Base-by-base conservation (phyloP, 108 stramenopile genomes). In the Skeletonema grethae region DNA sequence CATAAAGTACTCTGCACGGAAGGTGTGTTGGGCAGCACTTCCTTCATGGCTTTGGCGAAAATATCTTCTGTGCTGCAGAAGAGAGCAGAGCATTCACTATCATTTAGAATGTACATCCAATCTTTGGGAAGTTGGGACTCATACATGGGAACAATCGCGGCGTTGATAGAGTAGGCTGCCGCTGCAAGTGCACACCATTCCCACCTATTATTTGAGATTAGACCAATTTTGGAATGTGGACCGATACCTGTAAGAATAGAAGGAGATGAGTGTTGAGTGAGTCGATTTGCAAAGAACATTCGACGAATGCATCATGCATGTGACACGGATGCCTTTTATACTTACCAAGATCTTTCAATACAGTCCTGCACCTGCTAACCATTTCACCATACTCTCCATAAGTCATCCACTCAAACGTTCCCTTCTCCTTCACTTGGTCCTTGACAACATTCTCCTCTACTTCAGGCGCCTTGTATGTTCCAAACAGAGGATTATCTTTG, bases 51-150 rank as follows among this genome's bases (percentile, higher is more conserved):
- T n/a, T 76, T 57, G 41, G 91, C 69, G 75, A 88, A 96, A 66
- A 97, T 93, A 10, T 87, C 92, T 72, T 95, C 75, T 1, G 87
- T 97, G 15, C 94, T 89, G 66, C 86, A 91, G 74, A 96, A 88
- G 2, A 98, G 62, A 7, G 88, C 86, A 29, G 75, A 85, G 57
- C 91, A 89, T 41, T 83, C 86, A 4, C 95, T 94, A 79, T 99
- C 97, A 48, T 97, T 92, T 7, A 98, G 34, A 65, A 99, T 99
- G 72, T 97, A 98, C 1, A 84, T 84, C 97, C 98, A 99, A 70
- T 99, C 98, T 31, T 81, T 72, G 15, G 91, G 83, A 15, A 91
- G 82, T 77, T 98, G 98, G 8, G 96, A 92, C 69, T 99, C 98
- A 78, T 99, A 98, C 71, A 73, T 73, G 5, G 98, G 98, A 18